phyloP scores from a whole-genome alignment of 164 flowering plant species.

The Hamamelis virginiana region DNA sequence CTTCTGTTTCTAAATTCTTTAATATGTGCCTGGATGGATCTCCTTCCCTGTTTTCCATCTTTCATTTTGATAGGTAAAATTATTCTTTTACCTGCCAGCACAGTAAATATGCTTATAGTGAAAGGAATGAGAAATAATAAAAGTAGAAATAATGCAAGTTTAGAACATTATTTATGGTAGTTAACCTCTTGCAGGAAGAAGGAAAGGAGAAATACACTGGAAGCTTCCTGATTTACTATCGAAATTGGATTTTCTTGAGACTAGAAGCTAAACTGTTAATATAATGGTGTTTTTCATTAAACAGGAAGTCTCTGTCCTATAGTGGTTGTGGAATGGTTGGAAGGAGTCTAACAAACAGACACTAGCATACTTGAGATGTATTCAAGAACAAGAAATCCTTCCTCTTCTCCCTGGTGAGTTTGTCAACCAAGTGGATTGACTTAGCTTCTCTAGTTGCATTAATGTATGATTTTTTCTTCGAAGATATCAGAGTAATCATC shows the following conservation, averaged over 20 bases:
- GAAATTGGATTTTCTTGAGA: background rate
- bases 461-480: background rate
- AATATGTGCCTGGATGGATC: background rate
- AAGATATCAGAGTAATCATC: background rate
- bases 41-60: background rate
- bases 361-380: background rate
- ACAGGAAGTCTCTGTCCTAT: background rate
- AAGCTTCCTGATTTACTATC: background rate
- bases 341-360: background rate
- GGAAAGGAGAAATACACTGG: background rate
- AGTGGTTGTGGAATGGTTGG: too few species aligned
- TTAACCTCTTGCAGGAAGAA: constrained; percentile 1
- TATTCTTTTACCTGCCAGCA: background rate
- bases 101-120: background rate
- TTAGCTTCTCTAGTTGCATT: background rate
- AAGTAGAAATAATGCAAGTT: background rate
- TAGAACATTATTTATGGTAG: background rate
- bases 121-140: background rate
- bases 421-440: background rate
- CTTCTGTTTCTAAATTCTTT: background rate
- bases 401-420: background rate
- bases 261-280: background rate
- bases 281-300: background rate
- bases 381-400: background rate
- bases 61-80: background rate